phyloP scores from a whole-genome alignment of 2,329 filamentous ascomycete species.

The Aspergillus fumigatus region DNA sequence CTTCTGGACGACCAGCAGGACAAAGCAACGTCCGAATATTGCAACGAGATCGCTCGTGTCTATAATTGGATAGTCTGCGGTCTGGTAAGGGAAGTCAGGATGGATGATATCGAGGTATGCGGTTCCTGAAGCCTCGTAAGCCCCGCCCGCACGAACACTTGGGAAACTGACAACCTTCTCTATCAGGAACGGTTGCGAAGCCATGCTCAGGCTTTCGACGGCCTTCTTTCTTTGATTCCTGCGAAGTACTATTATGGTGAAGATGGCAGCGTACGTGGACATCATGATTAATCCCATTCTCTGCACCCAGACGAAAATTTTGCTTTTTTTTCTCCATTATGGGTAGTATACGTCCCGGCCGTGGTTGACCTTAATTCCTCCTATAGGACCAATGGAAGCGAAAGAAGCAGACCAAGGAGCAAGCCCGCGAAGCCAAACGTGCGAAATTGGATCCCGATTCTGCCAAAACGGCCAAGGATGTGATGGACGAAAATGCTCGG shows the following conservation, averaged over 20 bases:
- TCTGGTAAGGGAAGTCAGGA: conserved; percentile 12
- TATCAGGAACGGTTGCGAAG: conserved; percentile 46
- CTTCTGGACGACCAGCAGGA: conserved; percentile 11
- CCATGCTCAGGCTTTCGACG: conserved; percentile 73
- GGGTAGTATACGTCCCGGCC: conserved; percentile 4
- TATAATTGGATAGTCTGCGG: not conserved
- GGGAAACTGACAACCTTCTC: conserved; percentile 21
- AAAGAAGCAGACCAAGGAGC: conserved; percentile 92
- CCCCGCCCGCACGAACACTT: conserved; percentile 8
- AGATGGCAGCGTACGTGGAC: conserved; percentile 68
- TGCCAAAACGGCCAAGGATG: conserved; percentile 84
- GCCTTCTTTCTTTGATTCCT: conserved; percentile 79
- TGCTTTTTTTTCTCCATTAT: conserved; percentile 9
- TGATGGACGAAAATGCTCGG: conserved; percentile 77
- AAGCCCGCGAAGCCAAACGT: conserved; percentile 75
- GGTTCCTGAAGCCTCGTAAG: conserved; percentile 6
- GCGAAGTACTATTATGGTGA: conserved; percentile 88
- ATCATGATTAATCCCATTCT: conserved; percentile 1
- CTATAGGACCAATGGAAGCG: conserved; percentile 83
- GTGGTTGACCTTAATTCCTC: conserved; percentile 14
- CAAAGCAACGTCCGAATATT: conserved; percentile 8
- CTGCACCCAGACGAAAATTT: not conserved
- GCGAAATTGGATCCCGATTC: conserved; percentile 90
- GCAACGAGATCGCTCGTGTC: conserved; percentile 4
- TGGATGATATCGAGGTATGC: conserved; percentile 40